These are phyloP conservation scores for Colletotrichum australisinense DNA, from an alignment of 2,329 filamentous ascomycete species.

Conservation along the genomic window DNA sequence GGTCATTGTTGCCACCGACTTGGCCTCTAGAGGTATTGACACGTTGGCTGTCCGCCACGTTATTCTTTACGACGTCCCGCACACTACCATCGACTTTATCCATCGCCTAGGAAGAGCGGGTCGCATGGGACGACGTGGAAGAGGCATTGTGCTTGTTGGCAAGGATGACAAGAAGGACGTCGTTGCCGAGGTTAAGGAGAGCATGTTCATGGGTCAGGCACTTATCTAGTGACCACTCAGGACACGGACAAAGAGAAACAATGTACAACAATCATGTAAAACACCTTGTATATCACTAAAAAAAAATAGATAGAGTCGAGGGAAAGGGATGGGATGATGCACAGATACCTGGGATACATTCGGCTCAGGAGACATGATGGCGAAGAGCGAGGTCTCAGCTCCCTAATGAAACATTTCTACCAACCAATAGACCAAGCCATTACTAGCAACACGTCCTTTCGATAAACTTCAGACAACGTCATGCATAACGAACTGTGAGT, in stretches of 20 bases:
- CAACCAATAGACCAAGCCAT: not conserved
- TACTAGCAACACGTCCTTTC: not conserved
- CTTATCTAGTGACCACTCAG: conserved; percentile 65
- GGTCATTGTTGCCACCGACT: conserved; percentile 93
- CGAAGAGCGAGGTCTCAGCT: conserved; percentile 1
- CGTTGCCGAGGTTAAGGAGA: conserved; percentile 90
- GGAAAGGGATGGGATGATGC: not conserved
- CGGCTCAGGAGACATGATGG: not conserved
- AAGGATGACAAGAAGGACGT: conserved; percentile 91
- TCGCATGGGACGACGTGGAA: conserved; percentile 89
- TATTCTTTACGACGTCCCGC: conserved; percentile 96
- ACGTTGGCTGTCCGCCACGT: conserved; percentile 92
- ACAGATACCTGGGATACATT: conserved; percentile 19
- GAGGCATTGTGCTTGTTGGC: conserved; percentile 90
- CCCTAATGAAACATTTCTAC: not conserved
- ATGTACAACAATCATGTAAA: conserved; percentile 30
- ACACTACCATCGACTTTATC: conserved; percentile 98
- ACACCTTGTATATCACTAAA: conserved; percentile 4
- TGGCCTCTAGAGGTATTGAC: conserved; percentile 93
- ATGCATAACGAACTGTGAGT: not conserved
- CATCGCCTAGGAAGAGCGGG: conserved; percentile 93
- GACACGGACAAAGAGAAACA: no score
- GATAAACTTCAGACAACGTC: not conserved
- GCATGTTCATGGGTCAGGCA: conserved; percentile 85
- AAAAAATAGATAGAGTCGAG: not conserved